Conservation (phyloP, 257 asterid species). For the Solanum paucissectum region DNA sequence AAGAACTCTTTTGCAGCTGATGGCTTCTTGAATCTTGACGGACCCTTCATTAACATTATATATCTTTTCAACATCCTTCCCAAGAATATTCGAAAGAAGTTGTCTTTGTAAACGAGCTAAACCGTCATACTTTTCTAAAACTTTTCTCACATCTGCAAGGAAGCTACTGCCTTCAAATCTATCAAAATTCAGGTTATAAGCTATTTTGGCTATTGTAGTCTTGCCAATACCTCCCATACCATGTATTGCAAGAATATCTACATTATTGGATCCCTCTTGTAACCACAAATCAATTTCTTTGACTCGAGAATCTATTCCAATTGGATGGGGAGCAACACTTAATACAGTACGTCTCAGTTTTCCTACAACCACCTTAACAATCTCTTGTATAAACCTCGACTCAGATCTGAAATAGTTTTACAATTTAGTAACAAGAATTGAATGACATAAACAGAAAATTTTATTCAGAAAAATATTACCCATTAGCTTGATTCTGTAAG, state of each 20-base stretch:
- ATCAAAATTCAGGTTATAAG: not conserved
- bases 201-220: slow-evolving; percentile 1
- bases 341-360: not conserved
- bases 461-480: not conserved
- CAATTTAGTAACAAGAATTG: not conserved
- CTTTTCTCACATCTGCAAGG: slow-evolving; percentile 2
- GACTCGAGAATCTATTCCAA: slow-evolving; percentile 3
- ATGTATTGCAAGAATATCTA: not conserved
- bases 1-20: not conserved
- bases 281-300: slow-evolving; percentile 1
- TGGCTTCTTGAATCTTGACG: not conserved
- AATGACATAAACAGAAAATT: not conserved
- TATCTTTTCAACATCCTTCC: not conserved
- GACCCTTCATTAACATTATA: not conserved
- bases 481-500: not conserved
- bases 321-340: not conserved
- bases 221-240: slow-evolving; percentile 11
- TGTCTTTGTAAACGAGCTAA: slow-evolving; percentile 4
- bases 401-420: not conserved
- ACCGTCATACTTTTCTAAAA: not conserved
- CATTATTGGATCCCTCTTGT: not conserved
- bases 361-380: slow-evolving; percentile 1
- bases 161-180: slow-evolving; percentile 7
- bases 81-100: slow-evolving; percentile 3
- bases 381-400: not conserved